A percentile compares a stretch with the other conserved stretches of the same genome.
These are phyloP conservation scores for Rugonectria rugulosa DNA, from an alignment of 2,329 filamentous ascomycete species.

Conservation along the genomic window DNA sequence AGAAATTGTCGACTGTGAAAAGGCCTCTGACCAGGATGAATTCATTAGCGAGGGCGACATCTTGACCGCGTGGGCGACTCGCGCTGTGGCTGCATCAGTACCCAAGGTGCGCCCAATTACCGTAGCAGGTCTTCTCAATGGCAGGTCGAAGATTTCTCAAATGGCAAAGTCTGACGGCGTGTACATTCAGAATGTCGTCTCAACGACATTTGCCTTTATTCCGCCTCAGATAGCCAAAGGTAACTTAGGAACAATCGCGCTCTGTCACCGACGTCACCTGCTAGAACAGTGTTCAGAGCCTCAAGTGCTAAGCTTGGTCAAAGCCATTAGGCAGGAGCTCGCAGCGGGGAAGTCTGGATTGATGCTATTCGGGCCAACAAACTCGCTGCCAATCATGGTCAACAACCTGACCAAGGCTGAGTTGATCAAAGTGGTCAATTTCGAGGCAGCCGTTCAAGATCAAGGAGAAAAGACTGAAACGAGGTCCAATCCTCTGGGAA, in stretches of 20 bases:
- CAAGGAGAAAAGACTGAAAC: not conserved
- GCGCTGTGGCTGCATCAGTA: slow-evolving; percentile 26
- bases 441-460: slow-evolving; percentile 3
- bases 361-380: slow-evolving; percentile 43
- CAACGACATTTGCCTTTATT: slow-evolving; percentile 31
- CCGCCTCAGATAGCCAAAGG: slow-evolving; percentile 29
- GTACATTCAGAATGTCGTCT: slow-evolving; percentile 41
- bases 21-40: slow-evolving; percentile 15
- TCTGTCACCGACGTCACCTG: slow-evolving; percentile 42
- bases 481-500: slow-evolving; percentile 8
- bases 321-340: slow-evolving; percentile 24
- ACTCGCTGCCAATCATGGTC: slow-evolving; percentile 45
- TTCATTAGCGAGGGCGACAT: slow-evolving; percentile 58
- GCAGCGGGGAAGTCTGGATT: slow-evolving; percentile 24
- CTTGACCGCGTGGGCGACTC: slow-evolving; percentile 51
- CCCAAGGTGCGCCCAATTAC: slow-evolving; percentile 31
- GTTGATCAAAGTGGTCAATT: slow-evolving; percentile 8
- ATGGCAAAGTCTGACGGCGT: slow-evolving; percentile 25
- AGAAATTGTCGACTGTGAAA: not conserved
- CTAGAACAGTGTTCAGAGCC: slow-evolving; percentile 44
- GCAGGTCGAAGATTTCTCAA: slow-evolving; percentile 34
- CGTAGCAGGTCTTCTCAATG: slow-evolving; percentile 36
- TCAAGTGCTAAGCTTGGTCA: slow-evolving; percentile 39
- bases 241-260: slow-evolving; percentile 41
- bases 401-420: slow-evolving; percentile 24